A percentile compares a stretch with the other conserved stretches of the same genome.
Evolutionary conservation across 805 yeast genomes (phyloP).

Genomic region (Tetrapisispora nanseiensis): DNA sequence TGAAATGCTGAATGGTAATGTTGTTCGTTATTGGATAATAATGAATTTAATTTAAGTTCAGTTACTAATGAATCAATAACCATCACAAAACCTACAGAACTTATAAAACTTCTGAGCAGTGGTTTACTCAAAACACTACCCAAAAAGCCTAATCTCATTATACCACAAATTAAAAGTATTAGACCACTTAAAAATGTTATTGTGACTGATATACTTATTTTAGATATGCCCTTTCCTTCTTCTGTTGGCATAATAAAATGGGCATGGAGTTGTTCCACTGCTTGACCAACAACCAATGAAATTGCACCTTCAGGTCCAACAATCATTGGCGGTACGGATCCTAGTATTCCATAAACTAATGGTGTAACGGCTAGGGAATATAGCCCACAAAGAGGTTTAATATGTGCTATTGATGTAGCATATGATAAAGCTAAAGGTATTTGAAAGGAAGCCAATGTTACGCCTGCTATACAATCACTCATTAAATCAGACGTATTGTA

Average conservation of each 20-base stretch:
- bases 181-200: slow-evolving; percentile 71
- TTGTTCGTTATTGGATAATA: slow-evolving; percentile 37
- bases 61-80: slow-evolving; percentile 64
- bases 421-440: slow-evolving; percentile 68
- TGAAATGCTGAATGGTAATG: slow-evolving; percentile 64
- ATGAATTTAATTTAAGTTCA: slow-evolving; percentile 53
- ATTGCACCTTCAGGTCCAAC: slow-evolving; percentile 91
- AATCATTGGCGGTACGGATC: slow-evolving; percentile 80
- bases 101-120: slow-evolving; percentile 69
- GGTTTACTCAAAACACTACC: slow-evolving; percentile 74
- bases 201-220: slow-evolving; percentile 52
- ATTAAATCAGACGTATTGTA: slow-evolving; percentile 35
- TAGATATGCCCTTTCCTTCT: slow-evolving; percentile 28
- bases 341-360: slow-evolving; percentile 62
- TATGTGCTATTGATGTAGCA: slow-evolving; percentile 75
- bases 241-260: slow-evolving; percentile 22
- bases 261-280: slow-evolving; percentile 46
- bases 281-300: slow-evolving; percentile 73
- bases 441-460: slow-evolving; percentile 83
- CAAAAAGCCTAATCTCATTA: slow-evolving; percentile 76
- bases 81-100: slow-evolving; percentile 81
- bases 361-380: slow-evolving; percentile 72
- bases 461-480: slow-evolving; percentile 72
- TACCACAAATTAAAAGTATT: slow-evolving; percentile 58
- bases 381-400: slow-evolving; percentile 73